A percentile compares a stretch with the other conserved stretches of the same genome.
Evolutionary conservation across 2,329 filamentous ascomycete species (phyloP).

Genomic region (Aspergillus sp.): DNA sequence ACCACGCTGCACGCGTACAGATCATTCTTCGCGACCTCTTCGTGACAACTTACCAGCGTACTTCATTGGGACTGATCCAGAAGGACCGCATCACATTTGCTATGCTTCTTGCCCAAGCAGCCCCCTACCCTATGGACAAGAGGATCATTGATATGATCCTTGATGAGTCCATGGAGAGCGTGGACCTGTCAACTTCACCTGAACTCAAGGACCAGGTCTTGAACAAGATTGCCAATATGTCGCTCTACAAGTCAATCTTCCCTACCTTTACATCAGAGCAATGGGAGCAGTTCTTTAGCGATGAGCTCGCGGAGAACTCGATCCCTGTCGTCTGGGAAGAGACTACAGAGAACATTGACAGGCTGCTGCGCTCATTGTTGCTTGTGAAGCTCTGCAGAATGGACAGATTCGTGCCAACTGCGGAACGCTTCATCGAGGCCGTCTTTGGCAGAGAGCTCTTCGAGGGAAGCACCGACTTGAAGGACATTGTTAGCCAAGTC

Average conservation of each 20-base stretch:
- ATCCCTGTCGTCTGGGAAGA: conserved; percentile 77
- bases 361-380: conserved; percentile 78
- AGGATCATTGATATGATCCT: conserved; percentile 81
- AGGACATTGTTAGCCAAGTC: conserved; percentile 80
- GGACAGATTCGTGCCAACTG: conserved; percentile 89
- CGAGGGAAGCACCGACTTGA: conserved; percentile 81
- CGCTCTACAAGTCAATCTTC: conserved; percentile 72
- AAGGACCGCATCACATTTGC: conserved; percentile 93
- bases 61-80: conserved; percentile 87
- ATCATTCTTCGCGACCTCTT: conserved; percentile 92
- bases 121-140: conserved; percentile 96
- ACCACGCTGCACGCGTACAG: conserved; percentile 79
- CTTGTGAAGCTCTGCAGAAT: conserved; percentile 93
- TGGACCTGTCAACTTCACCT: conserved; percentile 72
- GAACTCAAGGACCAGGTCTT: conserved; percentile 69
- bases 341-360: conserved; percentile 66
- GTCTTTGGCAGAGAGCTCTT: conserved; percentile 85
- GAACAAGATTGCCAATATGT: conserved; percentile 66
- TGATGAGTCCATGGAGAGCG: conserved; percentile 72
- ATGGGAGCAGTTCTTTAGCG: conserved; percentile 81
- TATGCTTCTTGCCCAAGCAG: conserved; percentile 91
- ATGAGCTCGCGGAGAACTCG: conserved; percentile 82
- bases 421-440: conserved; percentile 82
- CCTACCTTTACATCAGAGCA: conserved; percentile 61
- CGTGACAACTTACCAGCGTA: conserved; percentile 86